Evolutionary conservation across 1,284 basidiomycete species (phyloP).

Genomic region (Leccinum angustisporum): DNA sequence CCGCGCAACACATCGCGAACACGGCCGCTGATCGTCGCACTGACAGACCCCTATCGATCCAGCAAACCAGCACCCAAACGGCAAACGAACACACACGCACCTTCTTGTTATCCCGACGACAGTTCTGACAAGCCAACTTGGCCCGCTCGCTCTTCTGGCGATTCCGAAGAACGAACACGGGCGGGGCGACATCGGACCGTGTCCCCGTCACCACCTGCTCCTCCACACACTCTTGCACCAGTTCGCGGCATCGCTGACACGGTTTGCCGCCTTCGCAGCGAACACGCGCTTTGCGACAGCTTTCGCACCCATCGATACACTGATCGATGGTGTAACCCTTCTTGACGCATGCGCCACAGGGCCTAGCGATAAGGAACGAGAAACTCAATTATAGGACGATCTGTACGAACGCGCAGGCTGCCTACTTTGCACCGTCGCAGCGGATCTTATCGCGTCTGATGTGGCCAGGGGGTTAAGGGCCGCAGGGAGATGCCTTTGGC

Average conservation of each 20-base stretch:
- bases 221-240: slow-evolving; percentile 41
- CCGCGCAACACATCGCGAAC: slow-evolving; percentile 53
- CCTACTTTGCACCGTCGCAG: slow-evolving; percentile 54
- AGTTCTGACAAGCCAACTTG: slow-evolving; percentile 55
- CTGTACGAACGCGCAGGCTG: slow-evolving; percentile 4
- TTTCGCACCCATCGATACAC: slow-evolving; percentile 55
- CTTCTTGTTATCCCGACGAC: slow-evolving; percentile 63
- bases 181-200: slow-evolving; percentile 26
- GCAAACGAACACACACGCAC: slow-evolving; percentile 25
- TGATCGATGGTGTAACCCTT: slow-evolving; percentile 49
- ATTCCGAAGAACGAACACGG: slow-evolving; percentile 23
- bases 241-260: slow-evolving; percentile 47
- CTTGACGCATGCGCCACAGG: slow-evolving; percentile 54
- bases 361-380: slow-evolving; percentile 33
- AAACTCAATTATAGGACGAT: background rate
- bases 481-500: background rate
- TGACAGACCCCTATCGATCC: slow-evolving; percentile 7
- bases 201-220: slow-evolving; percentile 22
- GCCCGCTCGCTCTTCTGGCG: slow-evolving; percentile 45
- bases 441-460: slow-evolving; percentile 57
- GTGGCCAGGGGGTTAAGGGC: background rate
- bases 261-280: slow-evolving; percentile 54
- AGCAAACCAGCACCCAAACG: background rate
- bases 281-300: slow-evolving; percentile 52
- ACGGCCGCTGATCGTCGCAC: slow-evolving; percentile 55